Base-by-base conservation (phyloP, 345 rosid species). In the Brassica carinata region DNA sequence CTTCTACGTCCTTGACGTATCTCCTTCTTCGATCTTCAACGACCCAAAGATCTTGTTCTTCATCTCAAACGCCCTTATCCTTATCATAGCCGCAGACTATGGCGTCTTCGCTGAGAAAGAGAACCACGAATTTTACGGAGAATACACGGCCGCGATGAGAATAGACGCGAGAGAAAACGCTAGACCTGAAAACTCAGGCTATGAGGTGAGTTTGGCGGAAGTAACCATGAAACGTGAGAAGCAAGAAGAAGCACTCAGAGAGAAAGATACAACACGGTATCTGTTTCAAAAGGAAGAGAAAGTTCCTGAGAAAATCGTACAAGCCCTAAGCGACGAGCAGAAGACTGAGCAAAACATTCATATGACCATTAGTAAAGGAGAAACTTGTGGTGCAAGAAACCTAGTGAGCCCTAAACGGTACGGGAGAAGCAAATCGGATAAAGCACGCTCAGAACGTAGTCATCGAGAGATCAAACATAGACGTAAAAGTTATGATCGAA, bases 51-150 rank as follows among this genome's bases (percentile, higher is more conserved):
- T 81, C 68, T 70, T 75, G 72, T 81, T 81, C 29, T 14, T 81
- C 18, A 70, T 81, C 67, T 81, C 80, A 17, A 81, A 81, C 75
- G 40, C 72, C 1, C 72, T 81, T 65, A 75, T 81, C 55, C 53
- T 81, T 45, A 71, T 81, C 51, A 81, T 75, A 15, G 83, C 79
- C 0, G 80, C 80, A 0, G 80, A 81, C 65, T 81, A 81, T 40
- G 69, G 84, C 14, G 73, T 53, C 8, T 81, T 81, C 55, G 2
- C 80, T 17, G 10, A 64, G 65, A 63, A 29, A 48, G 76, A 75
- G 67, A 36, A 36, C 5, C 13, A 33, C 67, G 72, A 80, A 6
- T 29, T 34, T 33, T 69, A 80, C 71, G 66, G 7, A 26, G 79
- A 80, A 17, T 80, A 68, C 69, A 19, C 29, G 31, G 68, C 73